A percentile compares a stretch with the other conserved stretches of the same genome.
Evolutionary conservation across 495 filamentous ascomycete species (phyloP).

Genomic region (Aspergillus bertholletiae): DNA sequence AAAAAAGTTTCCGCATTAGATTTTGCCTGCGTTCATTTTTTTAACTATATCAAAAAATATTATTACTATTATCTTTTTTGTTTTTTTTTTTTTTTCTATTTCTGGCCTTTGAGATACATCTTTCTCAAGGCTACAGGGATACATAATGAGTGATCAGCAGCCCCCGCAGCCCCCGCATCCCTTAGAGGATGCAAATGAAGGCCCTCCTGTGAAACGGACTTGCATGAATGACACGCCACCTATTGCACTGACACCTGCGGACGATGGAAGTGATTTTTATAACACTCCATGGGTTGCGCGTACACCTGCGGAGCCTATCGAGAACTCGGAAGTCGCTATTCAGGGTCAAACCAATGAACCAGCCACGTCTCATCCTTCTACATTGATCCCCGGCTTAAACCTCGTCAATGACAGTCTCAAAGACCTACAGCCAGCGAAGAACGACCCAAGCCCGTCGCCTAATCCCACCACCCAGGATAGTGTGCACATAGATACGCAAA

Average conservation of each 20-base stretch:
- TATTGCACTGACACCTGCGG: constrained; percentile 28
- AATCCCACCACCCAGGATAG: constrained; percentile 5
- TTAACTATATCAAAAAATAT: not conserved
- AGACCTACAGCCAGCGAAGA: constrained; percentile 13
- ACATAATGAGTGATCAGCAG: constrained; percentile 44
- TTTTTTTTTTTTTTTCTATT: no score
- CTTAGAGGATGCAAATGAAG: constrained; percentile 14
- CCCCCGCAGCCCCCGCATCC: constrained; percentile 30
- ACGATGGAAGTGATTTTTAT: constrained; percentile 43
- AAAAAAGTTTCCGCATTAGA: constrained; percentile 10
- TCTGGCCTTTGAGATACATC: not conserved
- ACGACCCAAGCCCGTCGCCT: constrained; percentile 13
- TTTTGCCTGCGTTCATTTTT: constrained; percentile 1
- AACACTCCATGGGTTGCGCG: constrained; percentile 32
- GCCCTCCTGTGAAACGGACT: constrained; percentile 20
- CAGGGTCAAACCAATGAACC: constrained; percentile 6
- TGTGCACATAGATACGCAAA: not conserved
- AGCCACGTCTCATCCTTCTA: constrained; percentile 12
- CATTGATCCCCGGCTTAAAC: constrained; percentile 39
- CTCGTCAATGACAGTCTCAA: constrained; percentile 28
- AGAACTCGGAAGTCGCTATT: constrained; percentile 1
- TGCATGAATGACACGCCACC: constrained; percentile 33
- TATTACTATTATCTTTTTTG: no score
- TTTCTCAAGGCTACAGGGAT: constrained; percentile 6
- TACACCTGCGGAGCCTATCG: constrained; percentile 16